phyloP scores from a whole-genome alignment of 1,139 yeast genomes.

The Candida pseudoviswanathii region DNA sequence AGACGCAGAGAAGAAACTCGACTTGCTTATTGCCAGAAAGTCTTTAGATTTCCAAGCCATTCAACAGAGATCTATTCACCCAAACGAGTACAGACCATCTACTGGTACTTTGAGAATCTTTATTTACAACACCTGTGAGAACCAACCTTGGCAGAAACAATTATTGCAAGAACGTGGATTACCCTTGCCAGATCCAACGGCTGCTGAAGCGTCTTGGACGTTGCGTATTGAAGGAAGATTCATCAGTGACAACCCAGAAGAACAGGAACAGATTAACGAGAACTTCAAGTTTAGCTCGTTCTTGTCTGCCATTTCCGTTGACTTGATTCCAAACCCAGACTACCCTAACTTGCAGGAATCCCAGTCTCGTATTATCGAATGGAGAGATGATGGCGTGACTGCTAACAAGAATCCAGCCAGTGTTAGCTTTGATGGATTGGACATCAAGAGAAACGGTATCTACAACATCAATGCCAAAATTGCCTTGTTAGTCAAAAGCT shows the following conservation, averaged over 20 bases:
- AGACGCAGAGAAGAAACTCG: constrained; percentile 79
- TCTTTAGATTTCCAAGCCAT: constrained; percentile 84
- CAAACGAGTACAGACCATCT: constrained; percentile 46
- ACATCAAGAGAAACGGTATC: constrained; percentile 77
- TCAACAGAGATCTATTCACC: constrained; percentile 49
- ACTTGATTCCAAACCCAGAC: constrained; percentile 53
- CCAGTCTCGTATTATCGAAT: constrained; percentile 42
- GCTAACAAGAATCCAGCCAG: constrained; percentile 32
- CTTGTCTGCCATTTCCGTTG: constrained; percentile 82
- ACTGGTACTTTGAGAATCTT: constrained; percentile 71
- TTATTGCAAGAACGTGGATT: constrained; percentile 29
- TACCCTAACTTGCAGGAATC: constrained; percentile 39
- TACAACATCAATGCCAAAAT: constrained; percentile 69
- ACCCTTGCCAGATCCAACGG: constrained; percentile 22
- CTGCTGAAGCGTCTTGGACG: constrained; percentile 70
- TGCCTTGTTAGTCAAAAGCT: constrained; percentile 83
- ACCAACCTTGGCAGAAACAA: constrained; percentile 88
- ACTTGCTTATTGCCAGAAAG: constrained; percentile 79
- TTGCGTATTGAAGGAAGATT: constrained; percentile 85
- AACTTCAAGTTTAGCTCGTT: constrained; percentile 68
- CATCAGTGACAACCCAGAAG: constrained; percentile 33
- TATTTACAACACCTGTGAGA: constrained; percentile 77
- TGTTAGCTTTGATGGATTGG: constrained; percentile 80
- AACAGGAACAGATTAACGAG: constrained; percentile 9
- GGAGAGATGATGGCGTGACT: constrained; percentile 35